Conservation (phyloP, 805 yeast genomes). For the Jamesozyma jinghongensis region DNA sequence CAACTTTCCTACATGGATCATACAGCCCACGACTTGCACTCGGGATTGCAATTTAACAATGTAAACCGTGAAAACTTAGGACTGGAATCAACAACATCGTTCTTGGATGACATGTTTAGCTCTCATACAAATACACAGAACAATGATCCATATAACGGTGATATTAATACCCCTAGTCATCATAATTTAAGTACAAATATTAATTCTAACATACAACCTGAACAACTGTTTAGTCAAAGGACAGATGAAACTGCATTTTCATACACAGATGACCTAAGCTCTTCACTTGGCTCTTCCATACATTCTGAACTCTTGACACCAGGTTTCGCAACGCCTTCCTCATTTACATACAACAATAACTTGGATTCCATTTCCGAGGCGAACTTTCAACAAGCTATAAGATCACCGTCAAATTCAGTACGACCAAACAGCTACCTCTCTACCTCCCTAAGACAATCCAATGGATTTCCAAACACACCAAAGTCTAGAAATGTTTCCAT, state of each 20-base stretch:
- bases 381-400: slow-evolving; percentile 5
- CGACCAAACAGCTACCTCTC: slow-evolving; percentile 25
- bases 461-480: slow-evolving; percentile 16
- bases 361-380: slow-evolving; percentile 7
- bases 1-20: slow-evolving; percentile 10
- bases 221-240: slow-evolving; percentile 13
- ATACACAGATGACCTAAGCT: slow-evolving; percentile 22
- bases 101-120: slow-evolving; percentile 19
- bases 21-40: neutral
- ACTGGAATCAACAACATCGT: slow-evolving; percentile 8
- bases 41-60: neutral
- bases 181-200: neutral
- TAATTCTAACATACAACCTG: slow-evolving; percentile 4
- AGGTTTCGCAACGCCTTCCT: slow-evolving; percentile 17
- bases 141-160: neutral
- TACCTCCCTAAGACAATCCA: slow-evolving; percentile 21
- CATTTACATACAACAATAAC: slow-evolving; percentile 21
- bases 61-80: neutral
- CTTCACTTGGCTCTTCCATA: slow-evolving; percentile 26
- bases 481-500: slow-evolving; percentile 28
- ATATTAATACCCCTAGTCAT: neutral
- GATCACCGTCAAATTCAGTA: slow-evolving; percentile 24
- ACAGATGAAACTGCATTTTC: slow-evolving; percentile 16
- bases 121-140: slow-evolving; percentile 1
- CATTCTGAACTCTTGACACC: slow-evolving; percentile 21